Conservation (phyloP, 345 rosid genomes). For the Luvunga scandens region DNA sequence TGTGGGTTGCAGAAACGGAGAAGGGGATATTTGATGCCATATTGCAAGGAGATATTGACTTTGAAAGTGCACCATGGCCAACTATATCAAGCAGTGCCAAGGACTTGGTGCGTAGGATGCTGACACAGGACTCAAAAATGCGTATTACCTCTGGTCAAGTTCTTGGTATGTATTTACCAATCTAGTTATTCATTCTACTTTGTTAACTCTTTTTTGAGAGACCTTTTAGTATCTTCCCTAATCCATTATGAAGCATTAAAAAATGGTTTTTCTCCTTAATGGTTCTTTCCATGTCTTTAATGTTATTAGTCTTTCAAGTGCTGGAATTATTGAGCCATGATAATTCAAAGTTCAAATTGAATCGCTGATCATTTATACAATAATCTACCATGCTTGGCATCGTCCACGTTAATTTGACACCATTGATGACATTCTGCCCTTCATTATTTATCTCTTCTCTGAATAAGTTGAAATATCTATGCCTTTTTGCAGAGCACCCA, state of each 20-base stretch:
- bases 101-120: slow-evolving; percentile 74
- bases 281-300: neutral
- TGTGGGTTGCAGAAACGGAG: slow-evolving; percentile 56
- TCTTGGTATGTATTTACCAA: slow-evolving; percentile 43
- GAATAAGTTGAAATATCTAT: neutral
- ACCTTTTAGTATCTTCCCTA: neutral
- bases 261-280: neutral
- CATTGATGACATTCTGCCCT: neutral
- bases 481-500: slow-evolving; percentile 51
- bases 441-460: neutral
- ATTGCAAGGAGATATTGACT: slow-evolving; percentile 72
- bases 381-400: neutral
- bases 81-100: slow-evolving; percentile 73
- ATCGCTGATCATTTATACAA: neutral
- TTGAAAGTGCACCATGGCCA: slow-evolving; percentile 80
- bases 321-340: neutral
- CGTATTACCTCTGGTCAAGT: slow-evolving; percentile 73
- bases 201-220: neutral
- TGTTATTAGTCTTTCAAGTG: neutral
- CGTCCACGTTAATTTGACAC: neutral
- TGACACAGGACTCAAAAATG: slow-evolving; percentile 63
- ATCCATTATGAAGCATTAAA: neutral
- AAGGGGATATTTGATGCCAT: slow-evolving; percentile 79
- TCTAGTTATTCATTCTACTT: neutral
- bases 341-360: neutral